Evolutionary conservation across 1,139 yeast species (phyloP).

Genomic region (Lizanozyma gosingica): DNA sequence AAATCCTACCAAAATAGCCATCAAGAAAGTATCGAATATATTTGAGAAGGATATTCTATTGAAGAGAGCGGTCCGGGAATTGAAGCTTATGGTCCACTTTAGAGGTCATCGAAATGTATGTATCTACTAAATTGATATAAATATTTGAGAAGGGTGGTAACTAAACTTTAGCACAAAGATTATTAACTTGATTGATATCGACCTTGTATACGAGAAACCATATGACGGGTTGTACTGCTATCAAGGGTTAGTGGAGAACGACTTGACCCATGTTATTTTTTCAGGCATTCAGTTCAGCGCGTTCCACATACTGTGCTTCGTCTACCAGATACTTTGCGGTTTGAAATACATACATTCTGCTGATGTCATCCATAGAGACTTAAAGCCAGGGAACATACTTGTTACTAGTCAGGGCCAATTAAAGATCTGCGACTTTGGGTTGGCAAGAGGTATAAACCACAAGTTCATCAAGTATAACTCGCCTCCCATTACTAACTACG

Average conservation of each 20-base stretch:
- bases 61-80: slow-evolving; percentile 70
- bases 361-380: slow-evolving; percentile 74
- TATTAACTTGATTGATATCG: slow-evolving; percentile 63
- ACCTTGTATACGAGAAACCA: slow-evolving; percentile 54
- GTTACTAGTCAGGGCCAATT: slow-evolving; percentile 63
- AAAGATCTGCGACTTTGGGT: slow-evolving; percentile 82
- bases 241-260: slow-evolving; percentile 71
- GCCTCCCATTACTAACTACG: slow-evolving; percentile 66
- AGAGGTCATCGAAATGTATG: slow-evolving; percentile 69
- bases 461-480: slow-evolving; percentile 26
- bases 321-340: slow-evolving; percentile 75
- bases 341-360: slow-evolving; percentile 79
- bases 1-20: slow-evolving; percentile 42
- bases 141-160: neutral
- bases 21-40: slow-evolving; percentile 67
- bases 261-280: slow-evolving; percentile 68
- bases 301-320: slow-evolving; percentile 66
- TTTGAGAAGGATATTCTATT: slow-evolving; percentile 56
- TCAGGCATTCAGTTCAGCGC: slow-evolving; percentile 75
- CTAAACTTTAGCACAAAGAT: slow-evolving; percentile 26
- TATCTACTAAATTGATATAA: slow-evolving; percentile 2
- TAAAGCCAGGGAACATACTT: slow-evolving; percentile 77
- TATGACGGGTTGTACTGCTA: slow-evolving; percentile 82
- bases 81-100: slow-evolving; percentile 68
- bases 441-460: slow-evolving; percentile 66